Evolutionary conservation across 352 stramenopile genomes (phyloP).

Genomic region (Phytophthora sp.): DNA sequence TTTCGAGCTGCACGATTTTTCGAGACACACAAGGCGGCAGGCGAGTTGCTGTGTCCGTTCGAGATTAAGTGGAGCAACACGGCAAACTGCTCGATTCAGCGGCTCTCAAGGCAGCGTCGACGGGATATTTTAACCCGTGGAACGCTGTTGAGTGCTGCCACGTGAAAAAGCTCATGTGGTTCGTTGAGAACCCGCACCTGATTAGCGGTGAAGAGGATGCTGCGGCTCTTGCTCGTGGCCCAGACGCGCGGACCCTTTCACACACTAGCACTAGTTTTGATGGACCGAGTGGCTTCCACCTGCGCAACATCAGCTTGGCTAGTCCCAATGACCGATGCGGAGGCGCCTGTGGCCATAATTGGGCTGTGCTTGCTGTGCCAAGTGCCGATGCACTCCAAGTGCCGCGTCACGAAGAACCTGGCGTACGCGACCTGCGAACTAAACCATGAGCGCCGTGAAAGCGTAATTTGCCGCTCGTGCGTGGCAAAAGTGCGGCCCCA

Average conservation of each 20-base stretch:
- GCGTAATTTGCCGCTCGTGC: constrained; percentile 38
- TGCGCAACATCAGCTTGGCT: constrained; percentile 22
- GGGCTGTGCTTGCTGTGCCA: constrained; percentile 40
- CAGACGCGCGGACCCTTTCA: constrained; percentile 1
- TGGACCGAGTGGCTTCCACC: constrained; percentile 12
- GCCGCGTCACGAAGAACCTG: constrained; percentile 43
- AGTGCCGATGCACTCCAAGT: constrained; percentile 46
- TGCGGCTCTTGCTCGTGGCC: constrained; percentile 10
- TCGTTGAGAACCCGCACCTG: constrained; percentile 35
- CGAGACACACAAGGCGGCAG: constrained; percentile 25
- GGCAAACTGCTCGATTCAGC: constrained; percentile 45
- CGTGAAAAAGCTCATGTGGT: constrained; percentile 57
- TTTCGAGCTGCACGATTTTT: constrained; percentile 52
- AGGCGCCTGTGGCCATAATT: constrained; percentile 37
- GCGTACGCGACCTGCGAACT: constrained; percentile 37
- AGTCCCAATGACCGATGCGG: constrained; percentile 24
- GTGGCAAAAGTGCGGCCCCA: constrained; percentile 35
- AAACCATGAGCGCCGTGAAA: constrained; percentile 32
- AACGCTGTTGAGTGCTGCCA: constrained; percentile 51
- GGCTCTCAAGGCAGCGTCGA: constrained; percentile 45
- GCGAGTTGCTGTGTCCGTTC: constrained; percentile 46
- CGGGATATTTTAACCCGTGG: constrained; percentile 51
- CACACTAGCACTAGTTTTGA: constrained; percentile 12
- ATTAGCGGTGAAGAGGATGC: constrained; percentile 27
- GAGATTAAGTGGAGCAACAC: constrained; percentile 46